Evolutionary conservation across 371 early-diverging fungal species (phyloP).

Genomic region (Lichtheimia corymbifera): DNA sequence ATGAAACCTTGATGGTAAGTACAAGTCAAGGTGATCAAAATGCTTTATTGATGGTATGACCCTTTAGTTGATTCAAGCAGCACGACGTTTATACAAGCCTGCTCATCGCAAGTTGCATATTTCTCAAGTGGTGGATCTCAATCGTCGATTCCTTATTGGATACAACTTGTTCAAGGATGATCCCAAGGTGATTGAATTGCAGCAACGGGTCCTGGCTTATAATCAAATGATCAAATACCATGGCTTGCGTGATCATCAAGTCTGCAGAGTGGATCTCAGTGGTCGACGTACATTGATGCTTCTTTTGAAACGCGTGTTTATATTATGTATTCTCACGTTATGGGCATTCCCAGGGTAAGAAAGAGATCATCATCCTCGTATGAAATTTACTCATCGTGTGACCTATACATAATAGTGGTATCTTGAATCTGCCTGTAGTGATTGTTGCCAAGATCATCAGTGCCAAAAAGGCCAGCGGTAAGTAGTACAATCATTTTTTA

Average conservation of each 20-base stretch:
- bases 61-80: constrained; percentile 85
- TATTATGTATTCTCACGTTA: constrained; percentile 64
- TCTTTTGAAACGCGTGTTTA: constrained; percentile 57
- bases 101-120: constrained; percentile 79
- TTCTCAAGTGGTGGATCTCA: constrained; percentile 79
- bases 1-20: constrained; percentile 86
- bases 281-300: constrained; percentile 63
- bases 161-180: constrained; percentile 74
- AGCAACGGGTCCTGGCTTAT: constrained; percentile 77
- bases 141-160: constrained; percentile 83
- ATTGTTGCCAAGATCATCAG: constrained; percentile 66
- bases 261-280: constrained; percentile 70
- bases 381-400: constrained; percentile 3
- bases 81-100: constrained; percentile 91
- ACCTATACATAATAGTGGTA: constrained; percentile 45
- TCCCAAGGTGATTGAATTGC: constrained; percentile 69
- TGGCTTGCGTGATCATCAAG: constrained; percentile 93
- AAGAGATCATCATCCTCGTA: background rate
- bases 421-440: constrained; percentile 74
- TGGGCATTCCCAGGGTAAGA: constrained; percentile 79
- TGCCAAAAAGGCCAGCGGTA: constrained; percentile 69
- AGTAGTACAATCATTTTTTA: background rate
- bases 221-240: constrained; percentile 81
- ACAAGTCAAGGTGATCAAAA: too few species aligned
- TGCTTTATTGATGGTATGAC: too few species aligned